A percentile compares a stretch with the other conserved stretches of the same genome.
These are phyloP conservation scores for Termitomyces sp. DNA, from an alignment of 768 basidiomycete species.

Conservation along the genomic window DNA sequence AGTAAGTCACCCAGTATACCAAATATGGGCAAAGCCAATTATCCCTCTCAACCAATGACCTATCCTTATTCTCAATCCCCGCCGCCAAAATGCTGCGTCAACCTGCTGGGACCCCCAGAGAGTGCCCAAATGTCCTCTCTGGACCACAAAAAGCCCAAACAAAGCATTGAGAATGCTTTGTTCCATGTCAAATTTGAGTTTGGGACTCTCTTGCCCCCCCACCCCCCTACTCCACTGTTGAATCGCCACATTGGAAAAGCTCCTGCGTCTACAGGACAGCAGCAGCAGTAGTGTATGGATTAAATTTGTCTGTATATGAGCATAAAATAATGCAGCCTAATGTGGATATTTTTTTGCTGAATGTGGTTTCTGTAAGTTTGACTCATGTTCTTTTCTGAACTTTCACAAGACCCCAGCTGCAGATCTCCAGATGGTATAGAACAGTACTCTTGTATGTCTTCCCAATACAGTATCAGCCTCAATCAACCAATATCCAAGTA, in stretches of 20 bases:
- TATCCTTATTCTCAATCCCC: too few species aligned
- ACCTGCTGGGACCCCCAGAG: too few species aligned
- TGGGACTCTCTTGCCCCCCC: too few species aligned
- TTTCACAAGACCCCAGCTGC: not conserved
- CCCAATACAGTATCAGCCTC: constrained; percentile 22
- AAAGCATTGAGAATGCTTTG: too few species aligned
- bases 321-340: constrained; percentile 11
- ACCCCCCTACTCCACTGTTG: too few species aligned
- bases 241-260: constrained; percentile 17
- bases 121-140: too few species aligned
- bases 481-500: constrained; percentile 16
- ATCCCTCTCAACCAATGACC: too few species aligned
- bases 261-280: constrained; percentile 18
- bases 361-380: not conserved
- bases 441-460: constrained; percentile 13
- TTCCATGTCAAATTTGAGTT: too few species aligned
- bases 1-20: too few species aligned
- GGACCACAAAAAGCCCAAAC: too few species aligned
- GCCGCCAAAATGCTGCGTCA: too few species aligned
- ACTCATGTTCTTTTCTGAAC: not conserved
- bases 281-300: constrained; percentile 15
- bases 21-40: too few species aligned
- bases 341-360: not conserved
- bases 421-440: not conserved
- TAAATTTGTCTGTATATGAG: constrained; percentile 9